A percentile compares a stretch with the other conserved stretches of the same genome.
phyloP scores from a whole-genome alignment of 768 basidiomycete genomes.

The Mycena haematopus region DNA sequence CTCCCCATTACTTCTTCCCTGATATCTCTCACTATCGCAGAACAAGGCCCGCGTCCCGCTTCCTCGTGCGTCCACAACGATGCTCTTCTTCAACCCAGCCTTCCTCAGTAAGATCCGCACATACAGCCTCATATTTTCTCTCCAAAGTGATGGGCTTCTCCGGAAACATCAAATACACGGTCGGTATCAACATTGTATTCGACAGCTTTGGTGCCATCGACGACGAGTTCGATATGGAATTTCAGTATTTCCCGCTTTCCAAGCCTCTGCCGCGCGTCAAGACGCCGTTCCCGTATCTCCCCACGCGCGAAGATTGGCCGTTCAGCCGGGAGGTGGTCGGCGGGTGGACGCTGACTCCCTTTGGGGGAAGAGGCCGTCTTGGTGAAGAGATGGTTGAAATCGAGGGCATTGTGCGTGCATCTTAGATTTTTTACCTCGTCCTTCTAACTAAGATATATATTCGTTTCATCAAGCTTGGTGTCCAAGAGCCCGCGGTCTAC shows the following conservation, averaged over 20 bases:
- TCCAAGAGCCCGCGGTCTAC: slow-evolving; percentile 17
- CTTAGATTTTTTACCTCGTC: background rate
- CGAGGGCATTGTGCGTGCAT: slow-evolving; percentile 14
- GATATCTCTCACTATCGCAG: background rate
- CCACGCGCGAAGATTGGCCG: slow-evolving; percentile 25
- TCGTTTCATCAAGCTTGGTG: background rate
- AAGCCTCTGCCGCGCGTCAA: slow-evolving; percentile 16
- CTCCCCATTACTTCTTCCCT: background rate
- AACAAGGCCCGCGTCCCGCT: slow-evolving; percentile 12
- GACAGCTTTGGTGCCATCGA: slow-evolving; percentile 13
- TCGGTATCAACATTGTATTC: slow-evolving; percentile 16
- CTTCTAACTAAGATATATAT: background rate
- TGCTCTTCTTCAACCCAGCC: too few species aligned
- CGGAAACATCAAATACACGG: slow-evolving; percentile 17
- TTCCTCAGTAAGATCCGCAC: too few species aligned
- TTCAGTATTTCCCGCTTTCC: slow-evolving; percentile 17
- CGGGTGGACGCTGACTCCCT: slow-evolving; percentile 25
- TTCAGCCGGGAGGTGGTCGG: slow-evolving; percentile 20
- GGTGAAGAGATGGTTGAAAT: slow-evolving; percentile 18
- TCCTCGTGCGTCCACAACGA: slow-evolving; percentile 7
- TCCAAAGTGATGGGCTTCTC: slow-evolving; percentile 4
- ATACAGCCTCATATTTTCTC: slow-evolving; percentile 11
- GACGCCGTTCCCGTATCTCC: slow-evolving; percentile 24
- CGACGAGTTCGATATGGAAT: slow-evolving; percentile 22
- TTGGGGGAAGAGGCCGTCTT: slow-evolving; percentile 17